A percentile compares a stretch with the other conserved stretches of the same genome.
These are phyloP conservation scores for Trichoderma pleuroti DNA, from an alignment of 2,329 filamentous ascomycete species.

Conservation along the genomic window DNA sequence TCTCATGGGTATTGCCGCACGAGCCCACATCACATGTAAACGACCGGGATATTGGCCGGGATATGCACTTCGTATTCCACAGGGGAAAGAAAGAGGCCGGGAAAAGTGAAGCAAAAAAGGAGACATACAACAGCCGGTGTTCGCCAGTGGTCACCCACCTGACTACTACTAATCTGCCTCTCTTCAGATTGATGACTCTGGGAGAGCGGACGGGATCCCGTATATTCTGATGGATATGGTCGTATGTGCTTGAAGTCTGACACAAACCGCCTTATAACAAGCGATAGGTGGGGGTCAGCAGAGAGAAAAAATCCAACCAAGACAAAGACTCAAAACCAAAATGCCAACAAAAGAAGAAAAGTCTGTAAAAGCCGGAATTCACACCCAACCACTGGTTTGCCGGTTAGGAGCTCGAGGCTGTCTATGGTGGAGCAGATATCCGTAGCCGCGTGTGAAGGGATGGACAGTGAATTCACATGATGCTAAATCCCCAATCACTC, in stretches of 20 bases:
- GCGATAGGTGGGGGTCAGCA: not conserved
- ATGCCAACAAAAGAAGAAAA: not conserved
- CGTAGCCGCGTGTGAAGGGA: not conserved
- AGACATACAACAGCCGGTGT: not conserved
- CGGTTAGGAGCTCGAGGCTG: not conserved
- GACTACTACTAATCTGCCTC: not conserved
- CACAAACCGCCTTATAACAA: not conserved
- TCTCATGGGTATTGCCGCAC: not conserved
- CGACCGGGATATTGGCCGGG: not conserved
- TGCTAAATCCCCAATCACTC: not conserved
- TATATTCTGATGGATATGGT: constrained; percentile 9
- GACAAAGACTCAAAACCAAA: not conserved
- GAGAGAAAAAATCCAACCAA: not conserved
- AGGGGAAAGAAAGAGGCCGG: not conserved
- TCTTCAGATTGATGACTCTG: not conserved
- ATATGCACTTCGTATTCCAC: not conserved
- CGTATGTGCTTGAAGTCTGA: not conserved
- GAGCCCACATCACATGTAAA: not conserved
- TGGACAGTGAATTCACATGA: not conserved
- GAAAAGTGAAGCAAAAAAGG: not conserved
- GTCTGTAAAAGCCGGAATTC: not conserved
- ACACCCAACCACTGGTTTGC: not conserved
- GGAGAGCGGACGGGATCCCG: not conserved
- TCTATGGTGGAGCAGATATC: not conserved
- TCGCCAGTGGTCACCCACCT: not conserved